phyloP scores from a whole-genome alignment of 139 green algal genomes.

The Chlamydomonas sp. region DNA sequence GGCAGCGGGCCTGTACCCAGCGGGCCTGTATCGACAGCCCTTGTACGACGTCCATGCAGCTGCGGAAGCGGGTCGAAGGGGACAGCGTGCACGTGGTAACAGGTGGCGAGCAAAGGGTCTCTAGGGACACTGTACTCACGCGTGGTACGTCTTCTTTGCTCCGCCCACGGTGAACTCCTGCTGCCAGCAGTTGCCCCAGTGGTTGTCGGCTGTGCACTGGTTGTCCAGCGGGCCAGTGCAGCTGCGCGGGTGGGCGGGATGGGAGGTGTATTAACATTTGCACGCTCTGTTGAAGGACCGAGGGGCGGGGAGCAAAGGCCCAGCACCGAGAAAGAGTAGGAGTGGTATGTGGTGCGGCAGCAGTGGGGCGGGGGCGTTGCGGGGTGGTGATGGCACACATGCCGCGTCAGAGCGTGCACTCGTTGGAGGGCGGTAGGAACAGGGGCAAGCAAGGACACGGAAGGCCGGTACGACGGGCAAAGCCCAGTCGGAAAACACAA shows the following conservation, averaged over 20 bases:
- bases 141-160: background rate
- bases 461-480: no score
- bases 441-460: no score
- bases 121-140: slow-evolving; percentile 26
- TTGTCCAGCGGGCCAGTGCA: slow-evolving; percentile 71
- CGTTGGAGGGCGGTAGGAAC: no score
- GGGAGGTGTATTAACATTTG: background rate
- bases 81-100: no score
- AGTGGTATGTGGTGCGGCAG: background rate
- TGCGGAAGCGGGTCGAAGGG: no score
- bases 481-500: no score
- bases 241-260: slow-evolving; percentile 35
- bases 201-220: slow-evolving; percentile 61
- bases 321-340: background rate
- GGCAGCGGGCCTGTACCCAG: no score
- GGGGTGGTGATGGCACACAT: background rate
- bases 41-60: no score
- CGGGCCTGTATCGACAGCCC: no score
- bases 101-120: slow-evolving; percentile 22
- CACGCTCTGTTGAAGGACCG: background rate
- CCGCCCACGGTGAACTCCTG: slow-evolving; percentile 11
- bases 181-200: slow-evolving; percentile 75
- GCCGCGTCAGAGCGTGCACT: background rate
- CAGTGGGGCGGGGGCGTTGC: background rate
- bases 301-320: background rate